A percentile compares a stretch with the other conserved stretches of the same genome.
These are phyloP conservation scores for Pleurotus sapidus DNA, from an alignment of 768 basidiomycete genomes.

Conservation along the genomic window DNA sequence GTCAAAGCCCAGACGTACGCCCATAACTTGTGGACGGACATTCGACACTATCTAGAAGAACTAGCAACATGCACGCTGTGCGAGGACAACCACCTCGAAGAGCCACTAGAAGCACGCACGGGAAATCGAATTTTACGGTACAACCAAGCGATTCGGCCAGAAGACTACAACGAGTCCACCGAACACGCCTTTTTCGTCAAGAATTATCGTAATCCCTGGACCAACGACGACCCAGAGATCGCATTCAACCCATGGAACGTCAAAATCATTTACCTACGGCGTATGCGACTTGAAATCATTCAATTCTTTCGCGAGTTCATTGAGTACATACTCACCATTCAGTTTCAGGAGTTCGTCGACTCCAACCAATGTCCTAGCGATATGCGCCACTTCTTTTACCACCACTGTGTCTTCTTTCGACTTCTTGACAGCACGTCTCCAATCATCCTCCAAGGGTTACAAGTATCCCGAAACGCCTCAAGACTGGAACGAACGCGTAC, in stretches of 20 bases:
- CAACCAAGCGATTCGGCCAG: too few relatives aligned
- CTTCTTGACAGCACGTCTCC: not conserved
- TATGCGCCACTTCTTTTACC: not conserved
- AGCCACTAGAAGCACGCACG: too few relatives aligned
- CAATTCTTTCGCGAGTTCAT: not conserved
- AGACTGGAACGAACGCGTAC: not conserved
- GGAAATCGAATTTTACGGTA: too few relatives aligned
- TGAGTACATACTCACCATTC: not conserved
- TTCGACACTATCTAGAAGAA: too few relatives aligned
- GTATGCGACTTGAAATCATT: not conserved
- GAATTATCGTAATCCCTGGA: too few relatives aligned
- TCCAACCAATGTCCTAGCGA: not conserved
- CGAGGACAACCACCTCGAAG: too few relatives aligned
- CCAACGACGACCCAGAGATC: too few relatives aligned
- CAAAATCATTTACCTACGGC: too few relatives aligned
- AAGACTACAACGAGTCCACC: too few relatives aligned
- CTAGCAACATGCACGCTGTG: too few relatives aligned
- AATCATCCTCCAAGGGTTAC: not conserved
- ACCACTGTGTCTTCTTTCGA: not conserved
- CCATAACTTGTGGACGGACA: not conserved
- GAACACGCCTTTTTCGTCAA: too few relatives aligned
- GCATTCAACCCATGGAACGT: too few relatives aligned
- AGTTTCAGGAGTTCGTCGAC: not conserved
- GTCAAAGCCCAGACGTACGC: not conserved
- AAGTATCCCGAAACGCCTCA: not conserved